Evolutionary conservation across 352 stramenopile species (phyloP), one percentile per base, ranked within the genome.

Genomic region (Phytophthora hybrid): DNA sequence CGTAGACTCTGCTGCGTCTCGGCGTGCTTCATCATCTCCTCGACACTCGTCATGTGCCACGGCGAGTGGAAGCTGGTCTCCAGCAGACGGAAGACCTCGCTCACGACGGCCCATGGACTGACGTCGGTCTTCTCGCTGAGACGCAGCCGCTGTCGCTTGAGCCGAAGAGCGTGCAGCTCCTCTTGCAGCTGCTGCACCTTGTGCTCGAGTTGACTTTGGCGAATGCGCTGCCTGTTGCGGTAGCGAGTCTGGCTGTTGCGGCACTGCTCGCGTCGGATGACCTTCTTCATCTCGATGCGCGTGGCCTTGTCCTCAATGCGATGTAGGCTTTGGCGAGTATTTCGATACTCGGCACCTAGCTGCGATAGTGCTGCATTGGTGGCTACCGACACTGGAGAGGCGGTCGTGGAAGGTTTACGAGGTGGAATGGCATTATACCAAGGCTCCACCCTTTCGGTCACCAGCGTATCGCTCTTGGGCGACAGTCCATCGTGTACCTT

Each of bases 181-280:
- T 60, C 54, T 14, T 59, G 59, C 2, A 70, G 32, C 14, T 39
- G 47, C 4, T 77, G 58, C 10, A 74, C 37, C 13, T 0, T 16
- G 18, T 59, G 37, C 6, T 64, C 32, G 10, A 70, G 41, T 3
- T 56, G 31, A 8, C 32, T 39, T 34, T 66, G 13, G 0, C 26
- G 31, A 8, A 31, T 26, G 8, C 59, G 64, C 21, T 70, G 46
- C 62, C 58, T 69, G 16, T 64, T 53, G 8, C 64, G 71, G 31
- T 70, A 77, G 31, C 71, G 71, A 4, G 71, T 59, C 37, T 77
- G 71, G 60, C 69, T 77, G 46, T 10, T 32, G 5, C 65, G 71
- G 46, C 66, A 69, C 31, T 77, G 64, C 8, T 74, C 67, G 10
- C 59, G 67, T 64, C 67, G 59, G 7, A 39, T 69, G 7, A 59